phyloP scores from a whole-genome alignment of 495 filamentous ascomycete species.

The Filosporella fistucella region DNA sequence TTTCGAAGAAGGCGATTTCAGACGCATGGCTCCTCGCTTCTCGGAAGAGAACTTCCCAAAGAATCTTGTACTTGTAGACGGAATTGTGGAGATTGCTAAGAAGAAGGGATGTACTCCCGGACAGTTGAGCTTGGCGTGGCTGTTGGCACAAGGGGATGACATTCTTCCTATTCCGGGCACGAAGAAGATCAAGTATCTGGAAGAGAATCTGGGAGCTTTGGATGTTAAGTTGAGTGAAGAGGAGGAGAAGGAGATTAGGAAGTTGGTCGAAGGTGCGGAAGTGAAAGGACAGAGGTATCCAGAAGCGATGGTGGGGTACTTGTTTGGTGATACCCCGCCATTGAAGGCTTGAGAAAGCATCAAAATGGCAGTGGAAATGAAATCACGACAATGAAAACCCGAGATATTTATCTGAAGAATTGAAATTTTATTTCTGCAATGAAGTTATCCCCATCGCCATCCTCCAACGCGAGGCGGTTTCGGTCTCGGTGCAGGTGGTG shows the following conservation, averaged over 20 bases:
- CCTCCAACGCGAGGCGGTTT: too few relatives aligned
- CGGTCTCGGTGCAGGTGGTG: too few relatives aligned
- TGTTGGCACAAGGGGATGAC: slow-evolving; percentile 55
- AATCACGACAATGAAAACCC: too few relatives aligned
- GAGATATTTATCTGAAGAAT: too few relatives aligned
- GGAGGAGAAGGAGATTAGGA: slow-evolving; percentile 41
- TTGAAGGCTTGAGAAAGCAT: slow-evolving; percentile 6
- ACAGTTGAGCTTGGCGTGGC: slow-evolving; percentile 54
- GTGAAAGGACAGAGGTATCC: slow-evolving; percentile 31
- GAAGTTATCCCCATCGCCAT: too few relatives aligned
- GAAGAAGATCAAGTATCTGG: slow-evolving; percentile 49
- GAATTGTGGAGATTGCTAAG: slow-evolving; percentile 38
- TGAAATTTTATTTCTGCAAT: too few relatives aligned
- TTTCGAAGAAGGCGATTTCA: slow-evolving; percentile 39
- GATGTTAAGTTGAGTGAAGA: slow-evolving; percentile 36
- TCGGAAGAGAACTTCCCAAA: slow-evolving; percentile 43
- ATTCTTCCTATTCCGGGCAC: slow-evolving; percentile 61
- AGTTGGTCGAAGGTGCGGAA: slow-evolving; percentile 27
- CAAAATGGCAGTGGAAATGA: too few relatives aligned
- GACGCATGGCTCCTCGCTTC: slow-evolving; percentile 41
- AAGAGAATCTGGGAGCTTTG: slow-evolving; percentile 49
- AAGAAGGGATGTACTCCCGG: slow-evolving; percentile 40
- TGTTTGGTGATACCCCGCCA: slow-evolving; percentile 21
- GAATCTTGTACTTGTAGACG: slow-evolving; percentile 43
- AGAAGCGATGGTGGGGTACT: slow-evolving; percentile 4